Evolutionary conservation across 176 grass and related monocot species (phyloP), one percentile per base, ranked within the genome.

Genomic region (Ananas comosus): DNA sequence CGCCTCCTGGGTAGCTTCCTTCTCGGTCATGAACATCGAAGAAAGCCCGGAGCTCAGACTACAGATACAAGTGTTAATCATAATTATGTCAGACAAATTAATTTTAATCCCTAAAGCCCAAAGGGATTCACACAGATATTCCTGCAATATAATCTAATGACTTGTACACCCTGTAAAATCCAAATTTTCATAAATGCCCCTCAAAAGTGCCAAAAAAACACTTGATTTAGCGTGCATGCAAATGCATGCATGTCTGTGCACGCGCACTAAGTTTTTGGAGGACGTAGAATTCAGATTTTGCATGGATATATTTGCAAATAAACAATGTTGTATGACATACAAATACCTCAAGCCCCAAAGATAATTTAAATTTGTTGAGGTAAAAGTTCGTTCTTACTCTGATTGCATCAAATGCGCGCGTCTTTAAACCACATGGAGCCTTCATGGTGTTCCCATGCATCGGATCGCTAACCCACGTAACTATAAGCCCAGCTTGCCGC

Each of bases 401-500:
- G 65, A 67, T 67, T 17, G 65, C 65, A 47, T 67, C 65, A n/a
- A 67, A 67, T 49, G 65, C 29, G 13, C 65, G 24, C 4, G 65
- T 67, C 42, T 67, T 67, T 48, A 67, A 67, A 48, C 65, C 65
- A n/a, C 65, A 67, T 0, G 65, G 65, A 67, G 65, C 65, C 24
- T 49, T 67, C 65, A 67, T 67, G 33, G 65, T 49, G 65, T 49
- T 49, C 33, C 65, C 65, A 18, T 67, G 65, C 65, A 67, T 67
- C n/a, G 65, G 65, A 19, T 59, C 56, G 56, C 56, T 59, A 17
- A 59, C 56, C 56, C 56, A 22, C 2, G 56, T 61, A 61, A 22
- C 56, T 0, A 61, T 1, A 61, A 61, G 56, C 21, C 56, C 56
- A 61, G 56, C 16, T 61, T 61, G 56, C 17, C 17, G 5, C 16